Evolutionary conservation across 2,329 filamentous ascomycete genomes (phyloP), one percentile per base, ranked within the genome.

Genomic region (Didymella segeticola): DNA sequence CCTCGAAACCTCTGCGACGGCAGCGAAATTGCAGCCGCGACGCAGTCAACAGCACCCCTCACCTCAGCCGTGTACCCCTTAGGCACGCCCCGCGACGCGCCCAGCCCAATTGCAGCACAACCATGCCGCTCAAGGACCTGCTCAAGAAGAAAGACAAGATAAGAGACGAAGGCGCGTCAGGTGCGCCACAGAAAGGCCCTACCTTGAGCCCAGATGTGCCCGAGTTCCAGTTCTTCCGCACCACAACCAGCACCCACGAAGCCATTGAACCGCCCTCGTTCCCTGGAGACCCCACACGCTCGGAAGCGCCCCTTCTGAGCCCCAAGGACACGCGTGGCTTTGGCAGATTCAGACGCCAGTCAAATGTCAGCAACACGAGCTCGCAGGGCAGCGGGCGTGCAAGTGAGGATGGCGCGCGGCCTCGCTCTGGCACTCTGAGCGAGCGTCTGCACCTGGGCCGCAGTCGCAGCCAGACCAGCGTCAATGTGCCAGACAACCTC

Each of bases 141-240:
- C 75, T 89, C 53, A 86, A 83, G 71, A 88, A 86, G 77, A 86
- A 85, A 66, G 82, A 85, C 33, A 68, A 57, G 81, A 82, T 85
- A 31, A 83, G 79, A 64, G 73, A 82, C 45, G 75, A 73, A 55
- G 72, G 75, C 51, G 71, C 74, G 20, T 63, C 67, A 30, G 64
- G 66, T 5, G 46, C 63, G 12, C 52, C 61, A 14, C 51, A 60
- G 11, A 54, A 53, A 30, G 57, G 62, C 17, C 61, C 66, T 22
- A 63, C 62, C 41, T 56, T 69, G 34, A 69, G 72, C 31, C 63
- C 69, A 20, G 63, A 69, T 25, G 66, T 72, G n/a, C 68, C 69
- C 49, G 86, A 90, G 63, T 91, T 97, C 78, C 91, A 83, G 59
- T 91, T 97, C 77, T 83, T 95, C 68, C 88, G 92, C 57, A 89